phyloP scores from a whole-genome alignment of 2,329 filamentous ascomycete genomes.

The Penicillium palitans region DNA sequence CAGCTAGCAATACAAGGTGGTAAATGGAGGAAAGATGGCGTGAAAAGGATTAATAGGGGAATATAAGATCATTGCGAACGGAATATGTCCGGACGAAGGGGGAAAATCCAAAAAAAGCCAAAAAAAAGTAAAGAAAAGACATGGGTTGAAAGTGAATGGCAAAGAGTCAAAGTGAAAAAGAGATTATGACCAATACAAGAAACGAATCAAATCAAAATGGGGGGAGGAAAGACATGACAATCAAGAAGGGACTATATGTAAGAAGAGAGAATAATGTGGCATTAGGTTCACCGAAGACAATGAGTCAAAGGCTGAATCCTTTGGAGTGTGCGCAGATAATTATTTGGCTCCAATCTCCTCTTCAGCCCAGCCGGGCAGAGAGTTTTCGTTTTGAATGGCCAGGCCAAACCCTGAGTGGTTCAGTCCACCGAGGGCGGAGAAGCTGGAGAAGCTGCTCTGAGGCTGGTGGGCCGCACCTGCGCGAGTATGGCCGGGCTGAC shows the following conservation, averaged over 20 bases:
- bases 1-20: slow-evolving; percentile 43
- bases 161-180: slow-evolving; percentile 20
- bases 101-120: slow-evolving; percentile 24
- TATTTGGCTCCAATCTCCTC: slow-evolving; percentile 61
- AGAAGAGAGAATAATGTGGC: slow-evolving; percentile 20
- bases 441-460: slow-evolving; percentile 57
- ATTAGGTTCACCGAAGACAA: slow-evolving; percentile 21
- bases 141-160: slow-evolving; percentile 23
- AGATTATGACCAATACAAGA: slow-evolving; percentile 38
- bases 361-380: slow-evolving; percentile 63
- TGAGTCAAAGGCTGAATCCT: slow-evolving; percentile 22
- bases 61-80: slow-evolving; percentile 29
- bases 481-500: slow-evolving; percentile 37
- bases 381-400: slow-evolving; percentile 59
- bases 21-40: slow-evolving; percentile 31
- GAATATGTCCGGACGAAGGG: slow-evolving; percentile 28
- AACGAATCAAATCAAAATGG: slow-evolving; percentile 27
- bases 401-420: slow-evolving; percentile 60
- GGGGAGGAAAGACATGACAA: slow-evolving; percentile 20
- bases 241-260: slow-evolving; percentile 23
- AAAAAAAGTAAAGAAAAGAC: slow-evolving; percentile 25
- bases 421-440: slow-evolving; percentile 60
- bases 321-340: slow-evolving; percentile 20
- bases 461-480: slow-evolving; percentile 43
- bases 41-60: slow-evolving; percentile 32